Evolutionary conservation across 2,329 filamentous ascomycete species (phyloP), one percentile per base, ranked within the genome.

Genomic region (Talaromyces sp.): DNA sequence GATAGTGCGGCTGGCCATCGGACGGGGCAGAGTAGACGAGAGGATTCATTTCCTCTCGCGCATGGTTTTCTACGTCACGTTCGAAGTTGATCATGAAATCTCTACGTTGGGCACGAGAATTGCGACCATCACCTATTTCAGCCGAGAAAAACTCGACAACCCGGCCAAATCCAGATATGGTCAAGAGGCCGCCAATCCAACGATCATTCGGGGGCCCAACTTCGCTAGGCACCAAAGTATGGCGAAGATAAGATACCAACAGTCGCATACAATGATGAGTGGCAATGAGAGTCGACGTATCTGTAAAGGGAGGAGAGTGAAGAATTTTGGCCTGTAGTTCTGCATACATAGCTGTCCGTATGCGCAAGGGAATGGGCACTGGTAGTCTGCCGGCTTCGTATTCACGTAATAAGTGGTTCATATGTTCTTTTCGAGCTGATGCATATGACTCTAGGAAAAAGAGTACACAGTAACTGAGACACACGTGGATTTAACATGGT

Each of bases 1-100:
- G 27, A 46, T 64, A 65, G 62, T 75, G 69, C 56, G 70, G 61
- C 57, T 71, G 69, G 41, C 67, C 64, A 31, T 66, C 65, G 19
- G 72, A 63, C 8, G 68, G 61, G 19, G 61, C 64, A 38, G 70
- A 70, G 64, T 75, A 77, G n/a, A 77, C 68, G 57, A 70, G 66
- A 17, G 70, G 70, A 43, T 73, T 71, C 66, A 74, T 72, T 50
- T 72, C 71, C 59, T 76, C 74, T 57, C 73, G 75, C 62, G 71
- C 69, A 59, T 74, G 69, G 31, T 63, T 62, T 48, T 65, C 72
- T 64, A 72, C 72, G 59, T 77, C 75, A n/a, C 69, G 65, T 56
- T 76, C 68, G 58, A 77, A 77, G 52, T 76, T 77, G 52, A 70
- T 67, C 75, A 77, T 78, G 61, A 78, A 78, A 32, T 75, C 72